Evolutionary conservation across 306 rosid genomes (phyloP).

Genomic region (Citrullus colocynthis): DNA sequence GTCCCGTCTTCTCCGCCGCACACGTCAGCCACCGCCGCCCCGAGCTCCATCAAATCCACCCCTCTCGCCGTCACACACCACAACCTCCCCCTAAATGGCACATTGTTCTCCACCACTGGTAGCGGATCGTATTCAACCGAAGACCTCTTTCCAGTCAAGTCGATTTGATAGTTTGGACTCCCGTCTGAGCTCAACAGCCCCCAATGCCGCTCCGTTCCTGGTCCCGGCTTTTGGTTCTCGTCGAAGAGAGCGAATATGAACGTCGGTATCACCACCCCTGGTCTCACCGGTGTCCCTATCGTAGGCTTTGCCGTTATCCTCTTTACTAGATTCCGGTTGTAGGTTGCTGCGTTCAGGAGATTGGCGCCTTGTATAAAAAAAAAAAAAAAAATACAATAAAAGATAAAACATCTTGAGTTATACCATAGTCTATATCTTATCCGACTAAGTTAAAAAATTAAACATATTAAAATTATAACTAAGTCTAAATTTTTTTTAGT

Average conservation of each 20-base stretch:
- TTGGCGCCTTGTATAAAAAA: slow-evolving; percentile 24
- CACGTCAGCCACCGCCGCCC: slow-evolving; percentile 10
- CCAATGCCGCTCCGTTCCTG: slow-evolving; percentile 68
- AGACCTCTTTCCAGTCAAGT: slow-evolving; percentile 29
- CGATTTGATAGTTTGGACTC: slow-evolving; percentile 43
- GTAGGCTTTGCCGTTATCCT: slow-evolving; percentile 40
- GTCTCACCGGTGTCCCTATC: slow-evolving; percentile 57
- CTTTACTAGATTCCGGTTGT: slow-evolving; percentile 44
- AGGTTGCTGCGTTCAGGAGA: slow-evolving; percentile 45
- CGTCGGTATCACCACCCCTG: slow-evolving; percentile 41
- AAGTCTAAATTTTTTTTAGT: no score
- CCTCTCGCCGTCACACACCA: slow-evolving; percentile 39
- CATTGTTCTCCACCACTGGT: slow-evolving; percentile 19
- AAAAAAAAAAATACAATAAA: background rate
- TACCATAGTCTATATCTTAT: no score
- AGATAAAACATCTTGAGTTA: background rate
- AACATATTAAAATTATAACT: no score
- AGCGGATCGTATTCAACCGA: slow-evolving; percentile 12
- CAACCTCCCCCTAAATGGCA: slow-evolving; percentile 19
- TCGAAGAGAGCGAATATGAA: slow-evolving; percentile 60
- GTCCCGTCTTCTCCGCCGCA: slow-evolving; percentile 22
- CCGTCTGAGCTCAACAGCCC: slow-evolving; percentile 50
- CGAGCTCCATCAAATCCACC: slow-evolving; percentile 15
- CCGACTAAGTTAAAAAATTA: no score
- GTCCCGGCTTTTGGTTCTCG: slow-evolving; percentile 55